phyloP scores from a whole-genome alignment of 495 filamentous ascomycete genomes.

The Xylaria cubensis region DNA sequence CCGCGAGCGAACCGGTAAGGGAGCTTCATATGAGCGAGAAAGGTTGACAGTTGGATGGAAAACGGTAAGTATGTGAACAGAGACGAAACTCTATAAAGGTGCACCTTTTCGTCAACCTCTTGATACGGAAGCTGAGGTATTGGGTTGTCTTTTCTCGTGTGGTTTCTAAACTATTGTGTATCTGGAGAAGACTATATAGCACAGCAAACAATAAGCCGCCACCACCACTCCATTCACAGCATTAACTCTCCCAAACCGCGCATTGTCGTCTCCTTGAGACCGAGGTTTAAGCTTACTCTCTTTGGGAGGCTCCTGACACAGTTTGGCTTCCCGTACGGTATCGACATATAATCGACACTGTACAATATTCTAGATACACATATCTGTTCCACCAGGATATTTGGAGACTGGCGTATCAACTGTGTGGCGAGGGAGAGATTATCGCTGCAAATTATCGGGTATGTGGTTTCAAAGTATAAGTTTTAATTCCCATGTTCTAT shows the following conservation, averaged over 20 bases:
- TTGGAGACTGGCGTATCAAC: slow-evolving; percentile 4
- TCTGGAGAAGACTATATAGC: neutral
- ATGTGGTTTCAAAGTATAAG: neutral
- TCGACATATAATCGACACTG: neutral
- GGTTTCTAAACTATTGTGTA: neutral
- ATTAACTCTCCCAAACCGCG: neutral
- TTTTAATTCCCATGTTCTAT: neutral
- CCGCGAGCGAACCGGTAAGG: slow-evolving; percentile 17
- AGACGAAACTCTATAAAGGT: slow-evolving; percentile 11
- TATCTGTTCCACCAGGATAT: neutral
- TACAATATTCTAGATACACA: neutral
- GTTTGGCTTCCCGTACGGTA: neutral
- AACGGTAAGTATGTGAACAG: neutral
- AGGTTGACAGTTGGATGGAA: neutral
- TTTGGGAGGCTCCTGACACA: neutral
- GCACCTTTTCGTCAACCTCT: neutral
- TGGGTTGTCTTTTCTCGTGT: neutral
- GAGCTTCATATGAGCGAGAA: neutral
- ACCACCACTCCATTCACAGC: neutral
- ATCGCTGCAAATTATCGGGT: neutral
- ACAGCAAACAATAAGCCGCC: neutral
- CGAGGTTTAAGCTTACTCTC: neutral
- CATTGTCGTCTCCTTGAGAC: neutral
- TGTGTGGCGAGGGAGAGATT: neutral
- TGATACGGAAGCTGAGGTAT: neutral